phyloP scores from a whole-genome alignment of 2,329 filamentous ascomycete genomes.

The Trichoderma polysporum region DNA sequence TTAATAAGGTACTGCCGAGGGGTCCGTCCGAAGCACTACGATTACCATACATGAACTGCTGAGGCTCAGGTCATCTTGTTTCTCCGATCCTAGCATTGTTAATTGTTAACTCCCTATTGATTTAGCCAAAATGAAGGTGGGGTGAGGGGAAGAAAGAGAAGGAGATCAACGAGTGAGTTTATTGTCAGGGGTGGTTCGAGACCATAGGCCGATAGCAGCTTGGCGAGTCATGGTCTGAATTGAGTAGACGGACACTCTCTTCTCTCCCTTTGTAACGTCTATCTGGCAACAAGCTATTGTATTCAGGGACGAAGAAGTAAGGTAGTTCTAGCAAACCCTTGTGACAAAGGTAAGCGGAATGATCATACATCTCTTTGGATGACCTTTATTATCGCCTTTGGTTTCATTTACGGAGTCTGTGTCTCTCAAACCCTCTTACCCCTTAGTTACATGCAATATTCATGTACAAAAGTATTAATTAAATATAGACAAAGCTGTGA shows the following conservation, averaged over 20 bases:
- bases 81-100: not conserved
- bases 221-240: not conserved
- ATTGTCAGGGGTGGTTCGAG: not conserved
- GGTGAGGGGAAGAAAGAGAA: not conserved
- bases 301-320: no score
- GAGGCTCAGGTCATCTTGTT: no score
- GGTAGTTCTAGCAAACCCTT: no score
- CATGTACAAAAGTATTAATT: no score
- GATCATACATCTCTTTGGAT: no score
- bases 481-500: no score
- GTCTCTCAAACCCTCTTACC: no score
- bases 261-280: not conserved
- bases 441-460: no score
- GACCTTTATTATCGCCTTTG: no score
- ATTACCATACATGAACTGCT: not conserved
- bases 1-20: constrained; percentile 9
- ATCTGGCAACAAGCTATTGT: no score
- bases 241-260: not conserved
- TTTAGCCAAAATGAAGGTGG: not conserved
- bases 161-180: not conserved
- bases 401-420: no score
- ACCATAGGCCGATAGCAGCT: not conserved
- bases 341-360: no score
- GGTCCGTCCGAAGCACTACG: not conserved
- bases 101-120: not conserved